These are phyloP conservation scores for Lactarius tabidus DNA, from an alignment of 768 basidiomycete species.

Conservation along the genomic window DNA sequence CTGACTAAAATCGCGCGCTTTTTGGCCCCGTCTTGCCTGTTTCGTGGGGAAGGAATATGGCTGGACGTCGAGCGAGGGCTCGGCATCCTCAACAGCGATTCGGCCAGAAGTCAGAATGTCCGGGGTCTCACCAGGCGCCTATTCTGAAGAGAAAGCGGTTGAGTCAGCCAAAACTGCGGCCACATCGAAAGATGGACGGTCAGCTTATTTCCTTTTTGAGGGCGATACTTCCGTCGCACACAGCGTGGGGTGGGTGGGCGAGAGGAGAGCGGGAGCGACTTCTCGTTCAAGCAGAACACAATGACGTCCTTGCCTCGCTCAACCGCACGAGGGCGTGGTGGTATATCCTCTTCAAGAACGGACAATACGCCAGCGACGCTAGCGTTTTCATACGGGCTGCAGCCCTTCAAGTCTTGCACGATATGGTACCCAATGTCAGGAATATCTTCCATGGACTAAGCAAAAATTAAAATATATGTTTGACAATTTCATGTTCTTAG, in stretches of 20 bases:
- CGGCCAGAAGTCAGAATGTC: no score
- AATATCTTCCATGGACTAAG: background rate
- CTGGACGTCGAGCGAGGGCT: no score
- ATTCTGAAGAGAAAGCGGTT: background rate
- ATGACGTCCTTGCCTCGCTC: background rate
- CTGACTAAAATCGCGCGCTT: slow-evolving; percentile 53
- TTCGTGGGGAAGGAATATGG: slow-evolving; percentile 77
- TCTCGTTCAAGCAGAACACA: background rate
- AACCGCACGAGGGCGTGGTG: background rate
- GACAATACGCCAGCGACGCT: slow-evolving; percentile 15
- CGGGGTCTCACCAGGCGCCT: no score
- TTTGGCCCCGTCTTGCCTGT: slow-evolving; percentile 64
- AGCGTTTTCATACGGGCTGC: slow-evolving; percentile 31
- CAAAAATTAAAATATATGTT: slow-evolving; percentile 5
- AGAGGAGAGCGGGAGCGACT: background rate
- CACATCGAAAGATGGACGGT: background rate
- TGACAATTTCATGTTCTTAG: background rate
- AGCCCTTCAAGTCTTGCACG: slow-evolving; percentile 42
- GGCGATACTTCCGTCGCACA: no score
- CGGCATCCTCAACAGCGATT: no score
- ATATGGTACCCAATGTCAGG: slow-evolving; percentile 13
- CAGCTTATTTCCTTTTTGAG: background rate
- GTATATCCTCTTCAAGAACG: background rate
- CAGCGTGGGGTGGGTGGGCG: no score
- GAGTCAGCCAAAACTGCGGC: background rate